Evolutionary conservation across 345 rosid genomes (phyloP), one percentile per base, ranked within the genome.

Genomic region (Hibiscus trionum): DNA sequence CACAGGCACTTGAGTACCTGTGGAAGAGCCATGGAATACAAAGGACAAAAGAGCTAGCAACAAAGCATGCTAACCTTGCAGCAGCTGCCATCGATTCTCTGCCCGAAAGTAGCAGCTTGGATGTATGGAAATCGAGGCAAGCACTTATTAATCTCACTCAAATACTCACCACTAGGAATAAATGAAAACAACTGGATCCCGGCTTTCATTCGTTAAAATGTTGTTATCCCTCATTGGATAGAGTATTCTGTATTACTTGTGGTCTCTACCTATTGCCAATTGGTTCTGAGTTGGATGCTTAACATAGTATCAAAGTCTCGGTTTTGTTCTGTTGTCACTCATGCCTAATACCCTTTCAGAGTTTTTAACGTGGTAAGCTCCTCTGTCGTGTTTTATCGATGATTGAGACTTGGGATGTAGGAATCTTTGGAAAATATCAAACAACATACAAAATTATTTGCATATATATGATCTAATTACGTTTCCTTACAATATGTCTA

Each of bases 11-110:
- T 5, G 82, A 76, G 49, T 78, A 78, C 77, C 77, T 83, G 27
- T 77, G 77, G 29, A 83, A 78, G 77, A 83, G 84, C 63, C 60
- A 64, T 15, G 86, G 83, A 65, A 80, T 83, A 44, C 78, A 80
- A 52, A 80, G 70, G 72, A 63, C 83, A 4, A 78, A 71, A 71
- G 82, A 80, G 63, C 74, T 73, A 46, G 83, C 82, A 7, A 42
- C 70, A 5, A 75, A 71, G 66, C 83, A 80, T 68, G 76, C 76
- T 15, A 62, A 31, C 57, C 75, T 78, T 58, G 86, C 83, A 50
- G 84, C 77, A 57, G 70, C 58, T 11, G 82, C 82, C 3, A 78
- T 80, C 16, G 71, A 76, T 80, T 83, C 86, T 9, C 70, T 83
- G 14, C 86, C 86, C 0, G 82, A 71, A 73, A 78, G 67, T 12